Conservation (phyloP, 495 filamentous ascomycete genomes). For the Margaritispora aquatica region DNA sequence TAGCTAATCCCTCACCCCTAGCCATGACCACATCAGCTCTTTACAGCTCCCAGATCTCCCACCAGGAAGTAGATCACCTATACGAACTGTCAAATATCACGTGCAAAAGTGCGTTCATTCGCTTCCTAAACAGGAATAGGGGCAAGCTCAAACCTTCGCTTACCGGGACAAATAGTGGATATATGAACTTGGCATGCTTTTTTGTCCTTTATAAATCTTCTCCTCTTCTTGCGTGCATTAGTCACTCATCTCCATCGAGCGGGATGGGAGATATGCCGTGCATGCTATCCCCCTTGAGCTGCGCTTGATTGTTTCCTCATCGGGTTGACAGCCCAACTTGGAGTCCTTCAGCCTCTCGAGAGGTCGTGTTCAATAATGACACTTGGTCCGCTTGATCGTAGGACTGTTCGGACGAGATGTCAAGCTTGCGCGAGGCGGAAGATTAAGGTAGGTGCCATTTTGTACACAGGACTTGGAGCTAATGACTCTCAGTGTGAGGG, state of each 20-base stretch:
- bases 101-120: slow-evolving; percentile 2
- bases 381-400: slow-evolving; percentile 5
- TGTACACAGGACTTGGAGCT: slow-evolving; percentile 4
- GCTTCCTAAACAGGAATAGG: background rate
- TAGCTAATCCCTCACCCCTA: too few species aligned
- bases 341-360: too few species aligned
- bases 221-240: too few species aligned
- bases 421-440: slow-evolving; percentile 4
- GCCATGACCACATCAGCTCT: too few species aligned
- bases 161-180: background rate
- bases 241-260: too few species aligned
- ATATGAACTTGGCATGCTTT: background rate
- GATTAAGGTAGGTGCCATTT: slow-evolving; percentile 10
- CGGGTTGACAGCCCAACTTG: too few species aligned
- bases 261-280: too few species aligned
- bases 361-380: background rate
- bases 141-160: background rate
- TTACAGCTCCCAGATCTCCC: too few species aligned
- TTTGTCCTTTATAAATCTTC: background rate
- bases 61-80: too few species aligned
- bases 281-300: background rate
- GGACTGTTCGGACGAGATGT: slow-evolving; percentile 8
- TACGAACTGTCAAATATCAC: too few species aligned
- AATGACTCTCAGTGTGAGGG: slow-evolving; percentile 13
- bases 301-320: background rate